Conservation (phyloP, 2,329 filamentous ascomycete species). For the Aspergillus latus region DNA sequence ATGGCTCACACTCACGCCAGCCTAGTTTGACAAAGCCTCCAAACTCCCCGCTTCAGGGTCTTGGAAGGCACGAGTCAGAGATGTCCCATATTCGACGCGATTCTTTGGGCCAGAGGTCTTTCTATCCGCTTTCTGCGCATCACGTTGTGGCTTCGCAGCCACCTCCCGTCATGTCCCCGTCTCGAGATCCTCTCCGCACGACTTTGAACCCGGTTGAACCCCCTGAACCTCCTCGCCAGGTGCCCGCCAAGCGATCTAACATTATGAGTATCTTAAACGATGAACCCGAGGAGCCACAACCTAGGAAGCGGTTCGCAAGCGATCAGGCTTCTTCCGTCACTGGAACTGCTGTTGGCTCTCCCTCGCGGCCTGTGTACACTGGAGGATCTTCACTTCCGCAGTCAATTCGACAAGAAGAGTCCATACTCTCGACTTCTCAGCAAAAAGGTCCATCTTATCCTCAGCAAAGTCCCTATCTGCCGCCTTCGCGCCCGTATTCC, state of each 20-base stretch:
- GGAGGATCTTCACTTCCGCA: slow-evolving; percentile 25
- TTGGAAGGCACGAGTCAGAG: slow-evolving; percentile 34
- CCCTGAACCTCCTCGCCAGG: slow-evolving; percentile 41
- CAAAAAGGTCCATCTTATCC: slow-evolving; percentile 31
- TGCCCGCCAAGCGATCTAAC: slow-evolving; percentile 50
- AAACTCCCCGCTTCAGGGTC: slow-evolving; percentile 33
- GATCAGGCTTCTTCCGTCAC: slow-evolving; percentile 31
- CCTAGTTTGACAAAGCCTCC: slow-evolving; percentile 36
- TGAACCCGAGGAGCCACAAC: slow-evolving; percentile 49
- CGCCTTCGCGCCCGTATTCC: slow-evolving; percentile 32
- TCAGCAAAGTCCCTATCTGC: slow-evolving; percentile 29
- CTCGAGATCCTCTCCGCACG: slow-evolving; percentile 37
- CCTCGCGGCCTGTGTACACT: slow-evolving; percentile 31
- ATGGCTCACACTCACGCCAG: slow-evolving; percentile 37
- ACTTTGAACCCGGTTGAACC: slow-evolving; percentile 32
- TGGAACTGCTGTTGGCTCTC: slow-evolving; percentile 18
- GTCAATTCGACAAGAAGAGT: slow-evolving; percentile 28
- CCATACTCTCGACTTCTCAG: slow-evolving; percentile 20
- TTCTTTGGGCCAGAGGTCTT: slow-evolving; percentile 35
- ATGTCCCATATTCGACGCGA: slow-evolving; percentile 38
- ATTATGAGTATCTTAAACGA: slow-evolving; percentile 52
- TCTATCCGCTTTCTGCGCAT: slow-evolving; percentile 31
- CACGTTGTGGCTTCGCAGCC: slow-evolving; percentile 30
- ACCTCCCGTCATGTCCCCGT: slow-evolving; percentile 33
- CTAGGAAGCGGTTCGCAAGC: slow-evolving; percentile 46